Base-by-base conservation (phyloP, 306 rosid species). In the barrel medic (Medicago truncatula) region DNA sequence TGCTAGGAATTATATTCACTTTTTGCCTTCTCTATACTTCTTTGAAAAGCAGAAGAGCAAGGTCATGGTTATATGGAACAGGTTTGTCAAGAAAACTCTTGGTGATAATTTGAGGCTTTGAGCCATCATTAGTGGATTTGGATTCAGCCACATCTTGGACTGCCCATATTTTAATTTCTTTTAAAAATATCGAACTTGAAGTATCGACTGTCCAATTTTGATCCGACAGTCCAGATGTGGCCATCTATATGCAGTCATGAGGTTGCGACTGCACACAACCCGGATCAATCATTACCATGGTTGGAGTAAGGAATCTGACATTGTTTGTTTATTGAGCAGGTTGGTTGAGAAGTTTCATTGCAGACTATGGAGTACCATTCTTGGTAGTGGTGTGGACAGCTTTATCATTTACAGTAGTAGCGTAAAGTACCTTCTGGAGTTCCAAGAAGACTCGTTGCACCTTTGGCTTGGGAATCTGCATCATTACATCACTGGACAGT, bases 31-130 rank as follows among this genome's bases (percentile, higher is more conserved):
- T 94, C 46, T 87, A 38, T 73, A 87, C 94, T 68, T 76, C 97
- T 47, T 76, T 91, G 28, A 94, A 85, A 76, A 91, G 91, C 83
- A 87, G 97, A 85, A 89, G 80, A 75, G 98, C 97, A 0, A 87
- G 98, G 78, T 86, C 94, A 34, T 94, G 97, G 98, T 79, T 85
- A 73, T 94, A 91, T 53, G 88, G 89, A 40, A 87, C 97, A 89
- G 96, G 94, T 93, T 83, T 74, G 89, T 82, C 52, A 25, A 59
- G 20, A 70, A 71, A 14, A 11, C 21, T 23, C 64, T 40, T 6
- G 60, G 64, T 47, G 17, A 31, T 34, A 6, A 31, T 12, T 34
- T 6, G 38, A 34, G 36, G 25, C 7, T 64, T 67, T 65, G 70
- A 43, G 39, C 20, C 38, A 5, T 40, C 77, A 11, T 52, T 47